These are phyloP conservation scores for Phanerodontia chrysosporium DNA, from an alignment of 768 basidiomycete genomes.

Conservation along the genomic window DNA sequence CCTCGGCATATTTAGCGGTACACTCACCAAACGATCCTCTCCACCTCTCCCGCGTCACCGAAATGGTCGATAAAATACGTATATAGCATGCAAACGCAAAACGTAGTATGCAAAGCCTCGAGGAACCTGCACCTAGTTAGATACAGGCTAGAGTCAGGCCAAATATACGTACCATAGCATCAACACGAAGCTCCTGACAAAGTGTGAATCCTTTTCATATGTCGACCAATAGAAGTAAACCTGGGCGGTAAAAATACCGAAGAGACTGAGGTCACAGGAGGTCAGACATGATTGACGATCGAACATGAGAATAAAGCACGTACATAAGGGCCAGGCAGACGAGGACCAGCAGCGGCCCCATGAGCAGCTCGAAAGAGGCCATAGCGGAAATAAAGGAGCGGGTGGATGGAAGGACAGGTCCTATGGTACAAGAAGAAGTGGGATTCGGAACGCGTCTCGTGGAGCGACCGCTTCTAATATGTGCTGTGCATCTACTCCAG, in stretches of 20 bases:
- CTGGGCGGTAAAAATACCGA: not conserved
- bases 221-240: not conserved
- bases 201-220: not conserved
- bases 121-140: not conserved
- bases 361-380: not conserved
- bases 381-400: not conserved
- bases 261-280: not conserved
- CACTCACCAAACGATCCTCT: not conserved
- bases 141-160: not conserved
- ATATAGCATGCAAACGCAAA: not conserved
- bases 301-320: not conserved
- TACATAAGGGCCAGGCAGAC: not conserved
- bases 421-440: not conserved
- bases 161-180: not conserved
- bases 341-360: not conserved
- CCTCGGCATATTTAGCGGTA: too few species aligned
- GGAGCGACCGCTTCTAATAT: not conserved
- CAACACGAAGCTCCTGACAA: not conserved
- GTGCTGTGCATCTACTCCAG: too few species aligned
- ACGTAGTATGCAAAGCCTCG: not conserved
- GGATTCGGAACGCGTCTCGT: not conserved
- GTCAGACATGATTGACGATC: not conserved
- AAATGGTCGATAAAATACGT: not conserved
- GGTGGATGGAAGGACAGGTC: not conserved
- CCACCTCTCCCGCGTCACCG: not conserved